A percentile compares a stretch with the other conserved stretches of the same genome.
Evolutionary conservation across 495 filamentous ascomycete species (phyloP).

Genomic region (Choiromyces venosus): DNA sequence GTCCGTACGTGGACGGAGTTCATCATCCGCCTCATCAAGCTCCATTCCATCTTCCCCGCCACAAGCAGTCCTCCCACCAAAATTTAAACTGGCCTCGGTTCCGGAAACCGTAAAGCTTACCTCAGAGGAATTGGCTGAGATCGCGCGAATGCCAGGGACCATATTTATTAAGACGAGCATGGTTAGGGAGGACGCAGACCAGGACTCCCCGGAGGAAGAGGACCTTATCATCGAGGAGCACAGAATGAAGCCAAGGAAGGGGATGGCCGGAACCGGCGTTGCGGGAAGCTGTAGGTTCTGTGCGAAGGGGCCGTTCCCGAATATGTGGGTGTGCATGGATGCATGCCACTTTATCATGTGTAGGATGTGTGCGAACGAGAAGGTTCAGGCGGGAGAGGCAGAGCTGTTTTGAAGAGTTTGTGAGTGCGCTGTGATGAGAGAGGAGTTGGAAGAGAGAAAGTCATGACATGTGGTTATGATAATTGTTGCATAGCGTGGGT

Average conservation of each 20-base stretch:
- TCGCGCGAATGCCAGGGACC: slow-evolving; percentile 35
- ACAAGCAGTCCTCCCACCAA: slow-evolving; percentile 7
- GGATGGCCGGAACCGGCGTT: slow-evolving; percentile 35
- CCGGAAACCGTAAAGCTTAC: slow-evolving; percentile 29
- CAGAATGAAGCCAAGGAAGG: slow-evolving; percentile 38
- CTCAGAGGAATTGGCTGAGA: slow-evolving; percentile 29
- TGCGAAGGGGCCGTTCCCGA: slow-evolving; percentile 38
- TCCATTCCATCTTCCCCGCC: slow-evolving; percentile 16
- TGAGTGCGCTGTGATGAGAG: neutral
- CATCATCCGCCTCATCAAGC: neutral
- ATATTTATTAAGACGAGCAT: slow-evolving; percentile 39
- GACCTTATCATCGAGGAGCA: slow-evolving; percentile 34
- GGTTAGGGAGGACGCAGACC: slow-evolving; percentile 16
- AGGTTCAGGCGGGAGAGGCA: slow-evolving; percentile 36
- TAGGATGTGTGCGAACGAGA: slow-evolving; percentile 41
- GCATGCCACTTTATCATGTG: slow-evolving; percentile 39
- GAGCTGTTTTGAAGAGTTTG: slow-evolving; percentile 34
- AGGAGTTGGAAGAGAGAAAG: slow-evolving; percentile 6
- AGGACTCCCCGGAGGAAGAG: neutral
- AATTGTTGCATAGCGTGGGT: slow-evolving; percentile 39
- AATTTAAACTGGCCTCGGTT: slow-evolving; percentile 15
- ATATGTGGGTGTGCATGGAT: slow-evolving; percentile 42
- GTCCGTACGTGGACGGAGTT: slow-evolving; percentile 10
- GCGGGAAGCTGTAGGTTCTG: slow-evolving; percentile 39
- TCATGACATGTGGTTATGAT: slow-evolving; percentile 33